Conservation (phyloP, 352 stramenopile genomes). For the Plasmopara halstedii region DNA sequence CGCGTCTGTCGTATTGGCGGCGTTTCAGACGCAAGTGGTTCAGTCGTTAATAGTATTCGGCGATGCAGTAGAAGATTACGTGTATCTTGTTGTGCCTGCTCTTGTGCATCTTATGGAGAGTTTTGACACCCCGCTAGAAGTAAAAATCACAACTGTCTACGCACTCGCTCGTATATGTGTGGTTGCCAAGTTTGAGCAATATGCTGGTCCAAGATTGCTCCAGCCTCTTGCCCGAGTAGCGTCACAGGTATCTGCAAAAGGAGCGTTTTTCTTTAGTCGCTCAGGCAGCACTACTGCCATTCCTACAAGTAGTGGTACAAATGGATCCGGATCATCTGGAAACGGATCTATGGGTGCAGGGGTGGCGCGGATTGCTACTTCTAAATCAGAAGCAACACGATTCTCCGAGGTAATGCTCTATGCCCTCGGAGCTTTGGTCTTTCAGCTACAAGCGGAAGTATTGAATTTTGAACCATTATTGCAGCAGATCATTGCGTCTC, state of each 20-base stretch:
- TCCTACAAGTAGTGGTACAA: conserved; percentile 4
- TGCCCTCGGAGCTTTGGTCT: conserved; percentile 57
- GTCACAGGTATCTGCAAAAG: conserved; percentile 66
- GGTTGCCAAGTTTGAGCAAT: conserved; percentile 69
- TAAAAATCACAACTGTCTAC: conserved; percentile 70
- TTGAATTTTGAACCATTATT: conserved; percentile 69
- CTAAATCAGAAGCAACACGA: conserved; percentile 53
- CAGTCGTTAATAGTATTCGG: conserved; percentile 89
- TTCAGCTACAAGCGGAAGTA: conserved; percentile 66
- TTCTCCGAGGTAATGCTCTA: conserved; percentile 78
- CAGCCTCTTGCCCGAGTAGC: conserved; percentile 64
- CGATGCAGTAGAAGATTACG: conserved; percentile 89
- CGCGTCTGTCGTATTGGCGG: conserved; percentile 9
- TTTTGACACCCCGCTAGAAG: conserved; percentile 74
- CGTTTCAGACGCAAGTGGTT: conserved; percentile 77
- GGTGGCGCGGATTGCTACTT: conserved; percentile 39
- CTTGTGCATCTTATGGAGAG: conserved; percentile 91
- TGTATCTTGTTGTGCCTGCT: conserved; percentile 91
- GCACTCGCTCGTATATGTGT: conserved; percentile 57
- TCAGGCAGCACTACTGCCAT: conserved; percentile 23
- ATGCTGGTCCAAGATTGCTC: conserved; percentile 64
- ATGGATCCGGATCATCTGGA: conserved; percentile 4
- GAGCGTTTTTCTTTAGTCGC: conserved; percentile 51
- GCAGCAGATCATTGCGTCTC: conserved; percentile 45
- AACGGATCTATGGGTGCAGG: conserved; percentile 9